phyloP scores from a whole-genome alignment of 2,329 filamentous ascomycete genomes.

The Mycosphaerelloides madeirae region DNA sequence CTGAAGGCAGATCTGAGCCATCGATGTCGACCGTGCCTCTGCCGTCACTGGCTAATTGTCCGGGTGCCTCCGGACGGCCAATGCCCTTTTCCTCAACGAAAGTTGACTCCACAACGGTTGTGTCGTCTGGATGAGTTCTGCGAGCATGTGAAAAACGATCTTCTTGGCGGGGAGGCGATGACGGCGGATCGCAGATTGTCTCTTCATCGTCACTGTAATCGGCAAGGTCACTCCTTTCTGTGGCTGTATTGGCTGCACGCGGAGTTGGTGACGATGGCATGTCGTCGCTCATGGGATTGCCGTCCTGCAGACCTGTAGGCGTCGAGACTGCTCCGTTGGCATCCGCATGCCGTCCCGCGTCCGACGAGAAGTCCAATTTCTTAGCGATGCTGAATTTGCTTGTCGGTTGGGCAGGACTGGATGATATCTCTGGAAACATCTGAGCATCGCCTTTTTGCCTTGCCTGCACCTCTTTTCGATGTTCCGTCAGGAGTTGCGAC shows the following conservation, averaged over 20 bases:
- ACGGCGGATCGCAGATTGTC: constrained; percentile 23
- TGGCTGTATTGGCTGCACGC: constrained; percentile 25
- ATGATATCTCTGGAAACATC: constrained; percentile 64
- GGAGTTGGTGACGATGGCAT: constrained; percentile 52
- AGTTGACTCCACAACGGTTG: neutral
- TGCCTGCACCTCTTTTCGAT: constrained; percentile 71
- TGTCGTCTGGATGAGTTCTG: neutral
- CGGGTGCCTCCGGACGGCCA: too few species aligned
- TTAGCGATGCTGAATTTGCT: constrained; percentile 19
- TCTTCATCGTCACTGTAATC: constrained; percentile 12
- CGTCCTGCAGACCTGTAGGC: constrained; percentile 38
- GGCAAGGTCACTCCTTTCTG: constrained; percentile 1
- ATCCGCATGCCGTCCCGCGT: constrained; percentile 16
- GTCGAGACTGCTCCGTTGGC: constrained; percentile 35
- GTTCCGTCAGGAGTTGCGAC: constrained; percentile 72
- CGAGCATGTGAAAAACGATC: neutral
- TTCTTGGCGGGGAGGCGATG: constrained; percentile 22
- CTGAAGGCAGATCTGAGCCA: constrained; percentile 23
- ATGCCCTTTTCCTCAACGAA: neutral
- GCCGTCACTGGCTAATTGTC: neutral
- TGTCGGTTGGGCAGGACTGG: constrained; percentile 42
- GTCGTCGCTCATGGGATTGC: constrained; percentile 41
- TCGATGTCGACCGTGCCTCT: neutral
- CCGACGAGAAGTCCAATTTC: constrained; percentile 26
- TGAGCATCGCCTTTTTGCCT: constrained; percentile 61